Evolutionary conservation across 345 rosid genomes (phyloP), one percentile per base, ranked within the genome.

Genomic region (Cochlearia excelsa): DNA sequence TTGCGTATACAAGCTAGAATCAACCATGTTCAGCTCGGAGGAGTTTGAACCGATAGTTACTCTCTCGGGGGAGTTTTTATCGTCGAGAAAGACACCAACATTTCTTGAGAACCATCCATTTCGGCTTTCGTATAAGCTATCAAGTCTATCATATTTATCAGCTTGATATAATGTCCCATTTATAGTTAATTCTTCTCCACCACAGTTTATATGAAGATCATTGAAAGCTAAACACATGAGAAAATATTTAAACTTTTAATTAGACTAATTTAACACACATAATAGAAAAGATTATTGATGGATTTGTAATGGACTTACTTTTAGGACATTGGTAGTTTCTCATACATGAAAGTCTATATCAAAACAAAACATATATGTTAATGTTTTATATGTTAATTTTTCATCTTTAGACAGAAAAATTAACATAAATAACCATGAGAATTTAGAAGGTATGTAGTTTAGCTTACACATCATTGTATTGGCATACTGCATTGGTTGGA

Each of bases 21-120:
- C 57, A 54, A 23, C 30, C 70, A 55, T 3, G 68, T 61, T 30
- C 47, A 37, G 33, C 7, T 39, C 41, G n/a, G 50, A 53, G 45
- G 78, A 75, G 67, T 81, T 57, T 8, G 43, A 23, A 0, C 9
- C 44, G 52, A 75, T 48, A 47, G 77, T 48, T 11, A 69, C 34
- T 72, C 65, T 55, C 41, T 46, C 54, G 0, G 63, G 79, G 49
- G 23, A 47, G 51, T 74, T 67, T 10, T 72, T 1, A 35, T 82
- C 83, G 57, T 79, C 84, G 77, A 74, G 31, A 48, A 80, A 85
- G 71, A 79, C 77, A 34, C 92, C 86, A 26, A 73, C 65, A 74
- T 77, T 85, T 56, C 79, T 82, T 54, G 80, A 78, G 26, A 84
- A 83, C 88, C 86, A 85, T 48, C 69, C 61, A 23, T 31, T 46